These are phyloP conservation scores for Rutidosis leptorrhynchoides DNA, from an alignment of 129 eudicot genomes.

Conservation along the genomic window DNA sequence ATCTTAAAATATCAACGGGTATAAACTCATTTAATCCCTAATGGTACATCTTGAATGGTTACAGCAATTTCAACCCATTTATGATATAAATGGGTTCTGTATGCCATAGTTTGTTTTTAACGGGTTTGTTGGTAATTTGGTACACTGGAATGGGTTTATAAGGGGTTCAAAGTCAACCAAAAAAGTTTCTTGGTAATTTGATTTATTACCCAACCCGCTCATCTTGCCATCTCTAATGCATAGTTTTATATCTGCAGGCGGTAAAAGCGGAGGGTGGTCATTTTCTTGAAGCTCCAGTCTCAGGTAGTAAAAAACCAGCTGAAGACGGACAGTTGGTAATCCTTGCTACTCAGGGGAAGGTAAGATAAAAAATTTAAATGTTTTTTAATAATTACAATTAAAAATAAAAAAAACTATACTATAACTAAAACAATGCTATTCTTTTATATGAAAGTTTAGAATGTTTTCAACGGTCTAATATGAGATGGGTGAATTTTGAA, in stretches of 20 bases:
- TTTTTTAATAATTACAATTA: background rate
- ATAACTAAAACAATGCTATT: no score
- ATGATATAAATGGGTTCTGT: background rate
- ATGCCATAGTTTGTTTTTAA: background rate
- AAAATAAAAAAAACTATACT: no score
- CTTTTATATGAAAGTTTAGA: background rate
- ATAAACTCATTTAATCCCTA: background rate
- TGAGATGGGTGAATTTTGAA: background rate
- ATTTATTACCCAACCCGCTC: no score
- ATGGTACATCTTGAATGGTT: background rate
- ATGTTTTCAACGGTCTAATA: background rate
- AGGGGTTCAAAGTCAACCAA: no score
- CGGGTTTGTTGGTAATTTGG: background rate
- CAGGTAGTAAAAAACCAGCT: conserved; percentile 98
- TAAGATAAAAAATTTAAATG: conserved; percentile 19
- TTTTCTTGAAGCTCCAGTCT: conserved; percentile 92
- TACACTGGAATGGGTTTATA: background rate
- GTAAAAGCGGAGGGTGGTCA: conserved; percentile 72
- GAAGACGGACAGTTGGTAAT: conserved; percentile 95
- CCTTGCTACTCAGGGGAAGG: conserved; percentile 94
- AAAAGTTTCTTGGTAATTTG: no score
- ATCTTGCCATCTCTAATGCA: no score
- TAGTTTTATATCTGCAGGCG: no score
- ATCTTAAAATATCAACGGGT: no score
- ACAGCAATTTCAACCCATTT: background rate